Evolutionary conservation across 164 flowering plant species (phyloP), one percentile per base, ranked within the genome.

Genomic region (Tinospora cordifolia): DNA sequence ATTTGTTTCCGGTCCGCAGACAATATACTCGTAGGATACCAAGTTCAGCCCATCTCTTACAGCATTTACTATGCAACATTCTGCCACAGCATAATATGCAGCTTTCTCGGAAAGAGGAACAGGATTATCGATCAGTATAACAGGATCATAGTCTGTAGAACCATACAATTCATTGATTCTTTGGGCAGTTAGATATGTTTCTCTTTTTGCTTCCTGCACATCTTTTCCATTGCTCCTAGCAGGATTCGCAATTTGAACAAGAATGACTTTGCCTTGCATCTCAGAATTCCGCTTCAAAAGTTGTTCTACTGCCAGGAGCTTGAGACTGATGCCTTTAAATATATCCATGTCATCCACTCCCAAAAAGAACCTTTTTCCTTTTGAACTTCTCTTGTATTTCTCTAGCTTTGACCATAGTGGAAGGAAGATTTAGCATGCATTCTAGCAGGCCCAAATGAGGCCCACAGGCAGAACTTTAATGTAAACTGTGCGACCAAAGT

Each of bases 21-120:
- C 88, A 74, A 85, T 76, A 58, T 88, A 90, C 70, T 88, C 84
- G 71, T 90, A 88, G 11, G 92, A 92, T 4, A 90, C 90, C 70
- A 90, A 80, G 77, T 90, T 90, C 96, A 90, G 88, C 27, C 92
- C 92, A 77, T 90, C 92, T 80, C 96, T 87, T 74, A 90, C 91
- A 66, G 90, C 90, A 82, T 85, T 90, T 57, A 90, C 96, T 65
- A 90, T 77, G 79, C 92, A 90, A 73, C 92, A 88, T 64, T 90
- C 96, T 9, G 96, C 91, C 41, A 87, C 63, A 22, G 91, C 83
- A 85, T 86, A 88, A 77, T 83, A 90, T 3, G 92, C 91, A 39
- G 82, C 73, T 82, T 90, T 90, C 80, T 90, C 96, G 34, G 74
- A 79, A 22, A 84, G 88, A 57, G 89, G 85, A 69, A 85, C 87